These are phyloP conservation scores for Ampelocalamus luodianensis DNA, from an alignment of 176 grass and related monocot species.

Conservation along the genomic window DNA sequence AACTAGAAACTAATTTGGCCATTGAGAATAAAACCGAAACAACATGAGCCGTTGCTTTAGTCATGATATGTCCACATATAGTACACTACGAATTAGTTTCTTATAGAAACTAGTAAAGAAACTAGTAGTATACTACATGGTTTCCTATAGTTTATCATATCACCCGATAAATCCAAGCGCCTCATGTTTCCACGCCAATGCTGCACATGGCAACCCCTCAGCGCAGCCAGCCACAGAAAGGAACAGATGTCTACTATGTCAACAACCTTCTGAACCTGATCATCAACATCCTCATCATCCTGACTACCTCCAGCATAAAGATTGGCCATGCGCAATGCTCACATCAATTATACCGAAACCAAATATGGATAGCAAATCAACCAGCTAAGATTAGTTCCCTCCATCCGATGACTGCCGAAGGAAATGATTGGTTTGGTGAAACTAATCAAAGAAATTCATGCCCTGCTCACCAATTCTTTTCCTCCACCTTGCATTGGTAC, in stretches of 20 bases:
- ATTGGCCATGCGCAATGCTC: no score
- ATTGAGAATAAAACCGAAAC: not conserved
- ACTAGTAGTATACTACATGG: no score
- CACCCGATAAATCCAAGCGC: constrained; percentile 41
- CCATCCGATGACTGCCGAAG: not conserved
- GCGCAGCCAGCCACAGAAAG: constrained; percentile 2
- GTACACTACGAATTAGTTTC: no score
- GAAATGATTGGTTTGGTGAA: not conserved
- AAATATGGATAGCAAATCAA: no score
- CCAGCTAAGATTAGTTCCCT: no score
- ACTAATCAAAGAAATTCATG: not conserved
- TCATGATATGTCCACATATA: no score
- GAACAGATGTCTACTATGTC: no score
- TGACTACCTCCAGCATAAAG: no score
- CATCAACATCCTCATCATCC: no score
- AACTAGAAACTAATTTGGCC: not conserved
- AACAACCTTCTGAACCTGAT: no score
- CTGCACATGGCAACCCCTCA: constrained; percentile 46
- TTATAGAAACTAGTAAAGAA: no score
- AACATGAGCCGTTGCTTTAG: not conserved
- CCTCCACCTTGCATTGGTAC: not conserved
- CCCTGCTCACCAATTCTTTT: not conserved
- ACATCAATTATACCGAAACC: no score
- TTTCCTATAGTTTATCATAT: constrained; percentile 22
- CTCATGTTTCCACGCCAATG: constrained; percentile 40